A percentile compares a stretch with the other conserved stretches of the same genome.
These are phyloP conservation scores for Pseudoturritis turrita DNA, from an alignment of 345 rosid species.

Conservation along the genomic window DNA sequence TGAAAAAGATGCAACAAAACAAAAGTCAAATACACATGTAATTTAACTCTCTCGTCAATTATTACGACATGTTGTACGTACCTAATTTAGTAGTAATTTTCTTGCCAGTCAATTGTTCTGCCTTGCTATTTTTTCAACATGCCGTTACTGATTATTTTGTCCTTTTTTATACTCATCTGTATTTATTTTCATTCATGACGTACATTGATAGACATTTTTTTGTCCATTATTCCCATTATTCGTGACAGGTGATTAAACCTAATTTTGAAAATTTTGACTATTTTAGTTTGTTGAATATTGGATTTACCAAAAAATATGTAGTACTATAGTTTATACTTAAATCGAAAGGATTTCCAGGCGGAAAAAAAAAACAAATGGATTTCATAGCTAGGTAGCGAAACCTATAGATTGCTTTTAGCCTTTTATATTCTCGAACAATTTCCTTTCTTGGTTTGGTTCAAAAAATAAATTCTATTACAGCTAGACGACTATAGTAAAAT, in stretches of 20 bases:
- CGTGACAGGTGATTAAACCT: not conserved
- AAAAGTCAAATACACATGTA: not conserved
- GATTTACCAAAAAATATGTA: not conserved
- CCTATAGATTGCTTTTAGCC: not conserved
- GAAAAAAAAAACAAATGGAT: too few relatives aligned
- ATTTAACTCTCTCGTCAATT: not conserved
- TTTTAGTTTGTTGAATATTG: not conserved
- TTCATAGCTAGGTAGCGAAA: not conserved
- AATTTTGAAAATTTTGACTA: not conserved
- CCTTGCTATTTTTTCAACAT: not conserved
- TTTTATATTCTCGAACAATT: not conserved
- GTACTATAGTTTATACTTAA: not conserved
- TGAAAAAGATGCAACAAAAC: not conserved
- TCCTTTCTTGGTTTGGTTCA: not conserved
- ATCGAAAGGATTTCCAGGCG: too few relatives aligned
- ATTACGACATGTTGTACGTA: not conserved
- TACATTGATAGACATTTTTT: not conserved
- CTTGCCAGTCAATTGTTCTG: not conserved
- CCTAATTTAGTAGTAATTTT: too few relatives aligned
- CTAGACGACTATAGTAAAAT: too few relatives aligned
- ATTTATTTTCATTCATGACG: not conserved
- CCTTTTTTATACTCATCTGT: not conserved
- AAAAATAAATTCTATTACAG: too few relatives aligned
- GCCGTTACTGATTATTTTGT: not conserved
- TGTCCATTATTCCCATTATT: not conserved